These are phyloP conservation scores for Globisporangium cystogenes DNA, from an alignment of 352 stramenopile species.

Conservation along the genomic window DNA sequence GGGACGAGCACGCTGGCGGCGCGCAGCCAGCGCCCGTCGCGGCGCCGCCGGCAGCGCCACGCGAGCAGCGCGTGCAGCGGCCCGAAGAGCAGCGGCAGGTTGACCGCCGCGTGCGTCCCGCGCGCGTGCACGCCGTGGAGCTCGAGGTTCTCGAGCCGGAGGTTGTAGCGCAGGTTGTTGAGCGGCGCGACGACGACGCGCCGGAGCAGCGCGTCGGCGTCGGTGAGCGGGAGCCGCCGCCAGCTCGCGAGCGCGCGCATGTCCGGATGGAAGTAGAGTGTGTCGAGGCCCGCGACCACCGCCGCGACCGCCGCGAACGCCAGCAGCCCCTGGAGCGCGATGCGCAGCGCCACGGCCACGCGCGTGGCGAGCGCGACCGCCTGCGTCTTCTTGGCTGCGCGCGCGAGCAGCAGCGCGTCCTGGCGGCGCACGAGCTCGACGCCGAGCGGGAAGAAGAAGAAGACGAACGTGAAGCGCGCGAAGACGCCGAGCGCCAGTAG, in stretches of 20 bases:
- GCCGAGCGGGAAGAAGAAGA: constrained; percentile 76
- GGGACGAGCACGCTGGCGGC: constrained; percentile 53
- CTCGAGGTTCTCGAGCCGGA: constrained; percentile 84
- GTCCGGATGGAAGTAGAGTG: constrained; percentile 46
- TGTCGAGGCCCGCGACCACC: constrained; percentile 44
- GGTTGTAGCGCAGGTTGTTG: constrained; percentile 93
- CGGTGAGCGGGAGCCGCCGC: not conserved
- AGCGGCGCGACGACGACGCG: constrained; percentile 48
- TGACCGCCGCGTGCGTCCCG: constrained; percentile 84
- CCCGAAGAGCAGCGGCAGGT: constrained; percentile 93
- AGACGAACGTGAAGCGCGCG: constrained; percentile 74
- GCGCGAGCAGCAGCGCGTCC: constrained; percentile 25
- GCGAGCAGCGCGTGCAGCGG: constrained; percentile 63
- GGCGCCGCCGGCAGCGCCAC: not conserved
- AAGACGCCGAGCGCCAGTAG: constrained; percentile 73
- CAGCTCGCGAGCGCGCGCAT: constrained; percentile 3
- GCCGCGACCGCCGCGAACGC: constrained; percentile 32
- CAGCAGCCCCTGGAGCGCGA: constrained; percentile 38
- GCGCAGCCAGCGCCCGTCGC: constrained; percentile 8
- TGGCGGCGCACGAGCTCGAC: constrained; percentile 58
- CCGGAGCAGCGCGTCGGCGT: constrained; percentile 2
- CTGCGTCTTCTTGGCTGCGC: constrained; percentile 20
- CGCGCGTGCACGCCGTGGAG: constrained; percentile 89
- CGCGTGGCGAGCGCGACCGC: constrained; percentile 10
- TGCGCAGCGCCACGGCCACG: constrained; percentile 15